phyloP scores from a whole-genome alignment of 768 basidiomycete genomes.

The Tulasnella sp. region DNA sequence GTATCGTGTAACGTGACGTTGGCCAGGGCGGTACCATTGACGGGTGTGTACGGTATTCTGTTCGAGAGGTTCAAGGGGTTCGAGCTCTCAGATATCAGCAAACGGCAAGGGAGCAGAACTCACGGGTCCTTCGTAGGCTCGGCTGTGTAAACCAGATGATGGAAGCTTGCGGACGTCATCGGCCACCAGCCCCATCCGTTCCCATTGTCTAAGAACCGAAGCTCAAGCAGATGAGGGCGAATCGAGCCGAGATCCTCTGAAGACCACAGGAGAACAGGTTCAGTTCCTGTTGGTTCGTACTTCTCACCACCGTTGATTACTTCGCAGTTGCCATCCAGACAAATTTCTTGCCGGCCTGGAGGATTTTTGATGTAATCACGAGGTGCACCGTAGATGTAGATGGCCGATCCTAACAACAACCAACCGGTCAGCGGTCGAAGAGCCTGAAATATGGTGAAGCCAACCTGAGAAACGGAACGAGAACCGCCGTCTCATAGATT shows the following conservation, averaged over 20 bases:
- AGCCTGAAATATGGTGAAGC: not conserved
- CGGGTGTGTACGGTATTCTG: constrained; percentile 1
- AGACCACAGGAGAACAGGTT: constrained; percentile 1
- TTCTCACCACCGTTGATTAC: not conserved
- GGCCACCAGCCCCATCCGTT: not conserved
- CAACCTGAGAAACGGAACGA: constrained; percentile 2
- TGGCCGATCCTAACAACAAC: not conserved
- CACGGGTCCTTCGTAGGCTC: not conserved
- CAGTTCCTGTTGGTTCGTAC: not conserved
- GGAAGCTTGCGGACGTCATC: not conserved
- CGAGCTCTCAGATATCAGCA: not conserved
- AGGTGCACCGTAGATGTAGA: constrained; percentile 8
- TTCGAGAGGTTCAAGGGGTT: not conserved
- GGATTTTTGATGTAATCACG: not conserved
- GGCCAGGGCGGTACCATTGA: not conserved
- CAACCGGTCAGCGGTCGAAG: not conserved
- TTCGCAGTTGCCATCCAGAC: constrained; percentile 5
- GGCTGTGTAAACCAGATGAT: not conserved
- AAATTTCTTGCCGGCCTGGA: not conserved
- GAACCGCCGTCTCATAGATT: not conserved
- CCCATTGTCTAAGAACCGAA: constrained; percentile 5
- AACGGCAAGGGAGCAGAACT: not conserved
- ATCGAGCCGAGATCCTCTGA: not conserved
- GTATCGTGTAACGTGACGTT: constrained; percentile 12
- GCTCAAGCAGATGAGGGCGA: not conserved